A percentile compares a stretch with the other conserved stretches of the same genome.
phyloP scores from a whole-genome alignment of 768 basidiomycete species.

The Lentinus brumalis region DNA sequence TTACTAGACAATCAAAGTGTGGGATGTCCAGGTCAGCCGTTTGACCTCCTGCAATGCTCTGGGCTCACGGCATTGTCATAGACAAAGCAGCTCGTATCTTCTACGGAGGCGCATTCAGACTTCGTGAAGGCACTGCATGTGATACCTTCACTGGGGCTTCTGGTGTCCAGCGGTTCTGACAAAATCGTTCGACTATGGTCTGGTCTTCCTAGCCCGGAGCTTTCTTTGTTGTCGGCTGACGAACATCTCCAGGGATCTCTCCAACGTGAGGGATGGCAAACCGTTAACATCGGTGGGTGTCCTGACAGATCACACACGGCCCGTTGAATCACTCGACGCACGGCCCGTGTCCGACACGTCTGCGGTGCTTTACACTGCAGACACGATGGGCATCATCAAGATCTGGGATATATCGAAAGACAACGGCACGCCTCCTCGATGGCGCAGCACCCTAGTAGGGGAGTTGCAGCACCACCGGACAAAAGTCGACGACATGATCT shows the following conservation, averaged over 20 bases:
- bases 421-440: conserved; percentile 44
- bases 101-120: conserved; percentile 80
- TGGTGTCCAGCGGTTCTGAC: conserved; percentile 90
- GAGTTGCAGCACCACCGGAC: conserved; percentile 80
- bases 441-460: conserved; percentile 51
- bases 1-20: conserved; percentile 78
- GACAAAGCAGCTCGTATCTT: conserved; percentile 71
- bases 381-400: conserved; percentile 90
- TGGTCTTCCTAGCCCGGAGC: conserved; percentile 22
- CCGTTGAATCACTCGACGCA: conserved; percentile 79
- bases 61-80: conserved; percentile 32
- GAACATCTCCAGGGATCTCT: conserved; percentile 61
- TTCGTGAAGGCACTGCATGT: conserved; percentile 87
- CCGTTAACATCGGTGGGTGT: conserved; percentile 60
- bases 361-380: conserved; percentile 74
- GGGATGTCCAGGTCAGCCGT: conserved; percentile 70
- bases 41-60: background rate
- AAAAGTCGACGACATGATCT: conserved; percentile 71
- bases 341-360: conserved; percentile 45
- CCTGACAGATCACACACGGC: conserved; percentile 84
- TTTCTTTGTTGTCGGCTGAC: background rate
- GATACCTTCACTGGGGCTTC: conserved; percentile 61
- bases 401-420: conserved; percentile 68
- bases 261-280: conserved; percentile 41
- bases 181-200: conserved; percentile 88